Evolutionary conservation across 2,329 filamentous ascomycete genomes (phyloP).

Genomic region (Claviceps cyperi): DNA sequence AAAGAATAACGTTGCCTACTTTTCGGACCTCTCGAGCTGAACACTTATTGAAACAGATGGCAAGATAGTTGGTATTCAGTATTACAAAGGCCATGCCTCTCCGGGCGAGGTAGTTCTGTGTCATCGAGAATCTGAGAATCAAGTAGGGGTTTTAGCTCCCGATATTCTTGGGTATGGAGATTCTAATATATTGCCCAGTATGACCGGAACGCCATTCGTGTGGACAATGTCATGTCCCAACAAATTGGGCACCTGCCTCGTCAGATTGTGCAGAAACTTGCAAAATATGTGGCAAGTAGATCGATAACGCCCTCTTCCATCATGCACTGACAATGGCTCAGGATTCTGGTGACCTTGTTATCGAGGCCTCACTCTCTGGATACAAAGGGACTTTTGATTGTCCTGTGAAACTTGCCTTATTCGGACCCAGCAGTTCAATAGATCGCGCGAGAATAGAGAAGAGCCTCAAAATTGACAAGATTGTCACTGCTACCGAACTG

Average conservation of each 20-base stretch:
- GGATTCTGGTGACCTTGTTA: constrained; percentile 42
- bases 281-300: constrained; percentile 49
- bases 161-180: background rate
- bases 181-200: constrained; percentile 25
- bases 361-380: constrained; percentile 59
- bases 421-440: constrained; percentile 45
- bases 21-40: background rate
- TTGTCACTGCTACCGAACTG: constrained; percentile 44
- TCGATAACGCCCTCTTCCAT: background rate
- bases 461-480: constrained; percentile 47
- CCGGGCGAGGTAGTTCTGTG: constrained; percentile 48
- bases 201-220: constrained; percentile 62
- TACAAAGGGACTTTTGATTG: constrained; percentile 55
- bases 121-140: constrained; percentile 51
- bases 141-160: constrained; percentile 16
- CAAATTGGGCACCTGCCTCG: constrained; percentile 72
- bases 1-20: background rate
- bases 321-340: constrained; percentile 9
- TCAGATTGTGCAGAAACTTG: constrained; percentile 52
- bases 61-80: constrained; percentile 39
- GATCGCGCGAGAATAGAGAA: constrained; percentile 40
- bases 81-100: constrained; percentile 49
- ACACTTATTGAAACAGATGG: constrained; percentile 17
- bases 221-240: constrained; percentile 58
- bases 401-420: constrained; percentile 54